Conservation (phyloP, 2,329 filamentous ascomycete genomes). For the Penicillium sp. region DNA sequence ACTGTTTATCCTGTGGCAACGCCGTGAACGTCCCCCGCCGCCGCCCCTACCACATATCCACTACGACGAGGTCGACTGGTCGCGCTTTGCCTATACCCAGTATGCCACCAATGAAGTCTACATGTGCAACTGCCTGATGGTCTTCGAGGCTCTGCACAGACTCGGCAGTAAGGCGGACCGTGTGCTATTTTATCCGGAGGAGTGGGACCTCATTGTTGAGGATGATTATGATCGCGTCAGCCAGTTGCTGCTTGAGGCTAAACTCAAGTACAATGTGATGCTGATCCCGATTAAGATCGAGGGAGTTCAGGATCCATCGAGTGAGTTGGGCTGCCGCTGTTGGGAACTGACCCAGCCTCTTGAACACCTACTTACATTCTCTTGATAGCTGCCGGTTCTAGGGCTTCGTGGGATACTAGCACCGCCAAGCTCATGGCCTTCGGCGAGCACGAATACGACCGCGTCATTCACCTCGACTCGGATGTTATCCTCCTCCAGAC, state of each 20-base stretch:
- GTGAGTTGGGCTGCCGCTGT: conserved; percentile 15
- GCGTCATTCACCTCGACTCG: conserved; percentile 59
- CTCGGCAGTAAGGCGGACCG: conserved; percentile 40
- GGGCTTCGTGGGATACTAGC: conserved; percentile 59
- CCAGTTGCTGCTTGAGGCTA: conserved; percentile 49
- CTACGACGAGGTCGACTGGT: conserved; percentile 39
- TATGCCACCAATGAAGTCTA: conserved; percentile 43
- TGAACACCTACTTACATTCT: neutral
- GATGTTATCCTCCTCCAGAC: conserved; percentile 61
- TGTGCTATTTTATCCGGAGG: conserved; percentile 41
- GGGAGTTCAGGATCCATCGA: conserved; percentile 22
- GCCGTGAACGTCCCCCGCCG: conserved; percentile 17
- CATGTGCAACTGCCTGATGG: conserved; percentile 43
- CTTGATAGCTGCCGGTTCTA: conserved; percentile 5
- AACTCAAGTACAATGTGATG: conserved; percentile 49
- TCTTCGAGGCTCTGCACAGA: conserved; percentile 40
- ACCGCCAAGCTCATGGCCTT: conserved; percentile 69
- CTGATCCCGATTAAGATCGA: conserved; percentile 47
- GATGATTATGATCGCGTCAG: conserved; percentile 34
- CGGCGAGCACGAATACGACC: conserved; percentile 61
- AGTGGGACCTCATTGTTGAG: conserved; percentile 36
- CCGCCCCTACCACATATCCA: conserved; percentile 25
- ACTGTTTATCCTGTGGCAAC: conserved; percentile 26
- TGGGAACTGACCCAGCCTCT: neutral
- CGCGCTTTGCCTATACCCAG: conserved; percentile 42